phyloP scores from a whole-genome alignment of 306 rosid species.

The Dicorynia guianensis region DNA sequence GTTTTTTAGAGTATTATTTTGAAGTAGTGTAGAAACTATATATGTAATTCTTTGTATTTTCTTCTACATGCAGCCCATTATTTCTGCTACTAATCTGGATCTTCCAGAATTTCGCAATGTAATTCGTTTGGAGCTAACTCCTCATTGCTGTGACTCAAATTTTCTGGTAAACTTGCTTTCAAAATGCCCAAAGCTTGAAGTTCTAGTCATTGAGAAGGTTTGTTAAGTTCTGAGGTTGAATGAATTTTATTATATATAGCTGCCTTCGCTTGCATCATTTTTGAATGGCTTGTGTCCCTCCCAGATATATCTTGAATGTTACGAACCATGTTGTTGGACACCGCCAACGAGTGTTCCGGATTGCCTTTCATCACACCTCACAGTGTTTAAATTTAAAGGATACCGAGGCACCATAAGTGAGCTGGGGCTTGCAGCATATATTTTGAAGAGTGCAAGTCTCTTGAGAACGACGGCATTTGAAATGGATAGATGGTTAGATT shows the following conservation, averaged over 20 bases:
- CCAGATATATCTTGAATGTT: neutral
- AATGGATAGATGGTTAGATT: neutral
- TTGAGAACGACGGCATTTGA: neutral
- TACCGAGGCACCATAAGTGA: neutral
- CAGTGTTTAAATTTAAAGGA: neutral
- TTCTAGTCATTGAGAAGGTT: constrained; percentile 5
- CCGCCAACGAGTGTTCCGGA: neutral
- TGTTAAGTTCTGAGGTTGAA: neutral
- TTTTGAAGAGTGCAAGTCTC: neutral
- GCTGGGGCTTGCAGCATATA: neutral
- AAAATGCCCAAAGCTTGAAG: constrained; percentile 20
- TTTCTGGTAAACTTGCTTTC: neutral
- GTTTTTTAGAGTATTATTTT: no score
- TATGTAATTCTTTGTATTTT: neutral
- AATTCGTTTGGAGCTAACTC: neutral
- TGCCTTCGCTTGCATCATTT: neutral
- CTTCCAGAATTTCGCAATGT: constrained; percentile 17
- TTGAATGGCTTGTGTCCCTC: no score
- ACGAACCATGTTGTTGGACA: neutral
- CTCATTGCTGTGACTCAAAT: neutral
- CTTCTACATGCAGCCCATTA: neutral
- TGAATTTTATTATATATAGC: neutral
- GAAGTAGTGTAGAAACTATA: no score
- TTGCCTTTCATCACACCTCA: constrained; percentile 26
- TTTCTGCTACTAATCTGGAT: neutral